Conservation (phyloP, 106 monocot species). For the Triglochin maritima region DNA sequence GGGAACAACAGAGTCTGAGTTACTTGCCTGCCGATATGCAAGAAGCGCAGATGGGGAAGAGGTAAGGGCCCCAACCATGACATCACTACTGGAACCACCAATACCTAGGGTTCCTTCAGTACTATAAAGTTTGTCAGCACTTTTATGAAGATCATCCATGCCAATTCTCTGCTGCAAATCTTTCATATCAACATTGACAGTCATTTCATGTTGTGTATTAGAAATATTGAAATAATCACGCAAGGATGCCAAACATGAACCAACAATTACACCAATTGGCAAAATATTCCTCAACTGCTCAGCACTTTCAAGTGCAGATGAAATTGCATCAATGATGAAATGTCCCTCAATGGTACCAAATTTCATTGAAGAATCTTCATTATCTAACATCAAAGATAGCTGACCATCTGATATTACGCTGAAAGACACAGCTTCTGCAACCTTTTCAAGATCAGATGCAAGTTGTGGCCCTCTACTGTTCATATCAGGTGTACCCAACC, state of each 20-base stretch:
- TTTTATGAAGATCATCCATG: slow-evolving; percentile 7
- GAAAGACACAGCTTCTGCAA: slow-evolving; percentile 36
- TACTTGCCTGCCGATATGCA: slow-evolving; percentile 32
- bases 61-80: slow-evolving; percentile 64
- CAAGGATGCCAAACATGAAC: slow-evolving; percentile 60
- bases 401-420: slow-evolving; percentile 29
- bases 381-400: slow-evolving; percentile 22
- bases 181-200: slow-evolving; percentile 10
- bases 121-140: slow-evolving; percentile 5
- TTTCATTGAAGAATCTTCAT: slow-evolving; percentile 17
- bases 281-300: slow-evolving; percentile 53
- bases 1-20: background rate
- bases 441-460: slow-evolving; percentile 37
- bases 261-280: slow-evolving; percentile 73
- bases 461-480: slow-evolving; percentile 35
- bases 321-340: slow-evolving; percentile 33
- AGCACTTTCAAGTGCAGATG: slow-evolving; percentile 36
- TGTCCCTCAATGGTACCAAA: slow-evolving; percentile 47
- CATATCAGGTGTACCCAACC: slow-evolving; percentile 37
- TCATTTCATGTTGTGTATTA: slow-evolving; percentile 14
- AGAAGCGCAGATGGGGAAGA: slow-evolving; percentile 67
- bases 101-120: background rate
- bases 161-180: slow-evolving; percentile 7
- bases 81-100: slow-evolving; percentile 13
- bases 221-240: slow-evolving; percentile 59